phyloP scores from a whole-genome alignment of 768 basidiomycete genomes.

The Lactarius indigo region DNA sequence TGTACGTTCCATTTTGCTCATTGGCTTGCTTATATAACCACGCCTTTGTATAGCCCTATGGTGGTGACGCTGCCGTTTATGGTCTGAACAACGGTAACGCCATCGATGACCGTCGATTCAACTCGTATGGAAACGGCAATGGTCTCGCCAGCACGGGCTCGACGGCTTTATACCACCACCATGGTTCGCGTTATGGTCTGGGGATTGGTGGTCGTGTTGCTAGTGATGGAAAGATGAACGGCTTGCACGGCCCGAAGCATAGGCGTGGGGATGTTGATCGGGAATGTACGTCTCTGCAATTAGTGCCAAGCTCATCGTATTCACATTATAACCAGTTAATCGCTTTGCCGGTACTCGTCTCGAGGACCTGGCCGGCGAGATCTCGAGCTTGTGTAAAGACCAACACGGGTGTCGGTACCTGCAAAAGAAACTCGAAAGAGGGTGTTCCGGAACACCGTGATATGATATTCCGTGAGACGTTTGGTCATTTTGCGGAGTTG shows the following conservation, averaged over 20 bases:
- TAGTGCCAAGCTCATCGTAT: slow-evolving; percentile 18
- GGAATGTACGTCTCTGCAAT: slow-evolving; percentile 50
- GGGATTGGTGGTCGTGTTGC: slow-evolving; percentile 52
- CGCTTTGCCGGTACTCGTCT: slow-evolving; percentile 94
- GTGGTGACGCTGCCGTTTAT: slow-evolving; percentile 48
- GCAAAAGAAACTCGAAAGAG: slow-evolving; percentile 99
- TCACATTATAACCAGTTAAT: slow-evolving; percentile 58
- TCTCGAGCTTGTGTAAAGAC: slow-evolving; percentile 92
- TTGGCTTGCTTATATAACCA: slow-evolving; percentile 11
- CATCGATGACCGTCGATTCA: slow-evolving; percentile 52
- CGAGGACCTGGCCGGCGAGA: slow-evolving; percentile 95
- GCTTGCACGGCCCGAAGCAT: slow-evolving; percentile 89
- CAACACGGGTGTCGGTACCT: slow-evolving; percentile 98
- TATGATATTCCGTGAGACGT: slow-evolving; percentile 99
- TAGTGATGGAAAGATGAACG: slow-evolving; percentile 78
- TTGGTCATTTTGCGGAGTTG: slow-evolving; percentile 93
- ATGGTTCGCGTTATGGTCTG: slow-evolving; percentile 72
- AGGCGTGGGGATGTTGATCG: slow-evolving; percentile 92
- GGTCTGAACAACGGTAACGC: slow-evolving; percentile 32
- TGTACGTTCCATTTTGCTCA: slow-evolving; percentile 37
- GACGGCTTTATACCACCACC: slow-evolving; percentile 74
- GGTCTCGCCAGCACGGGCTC: slow-evolving; percentile 46
- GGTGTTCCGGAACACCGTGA: slow-evolving; percentile 93
- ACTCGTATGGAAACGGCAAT: slow-evolving; percentile 44
- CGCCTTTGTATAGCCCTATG: slow-evolving; percentile 45